These are phyloP conservation scores for Trichoderma atrobrunneum DNA, from an alignment of 2,329 filamentous ascomycete genomes.

Conservation along the genomic window DNA sequence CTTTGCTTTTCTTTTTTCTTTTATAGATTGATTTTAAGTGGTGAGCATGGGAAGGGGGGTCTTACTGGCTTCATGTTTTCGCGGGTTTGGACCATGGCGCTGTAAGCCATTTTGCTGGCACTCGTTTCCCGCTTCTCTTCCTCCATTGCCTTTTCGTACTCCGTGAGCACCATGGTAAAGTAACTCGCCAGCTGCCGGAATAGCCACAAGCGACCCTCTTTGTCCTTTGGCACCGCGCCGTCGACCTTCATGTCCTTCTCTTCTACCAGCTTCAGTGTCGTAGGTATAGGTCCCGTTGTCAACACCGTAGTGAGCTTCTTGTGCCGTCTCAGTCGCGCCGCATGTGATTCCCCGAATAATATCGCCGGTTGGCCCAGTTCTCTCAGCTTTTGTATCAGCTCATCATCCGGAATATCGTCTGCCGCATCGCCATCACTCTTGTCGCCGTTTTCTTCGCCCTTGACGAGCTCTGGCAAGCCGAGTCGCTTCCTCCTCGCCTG, in stretches of 20 bases:
- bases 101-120: constrained; percentile 76
- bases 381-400: constrained; percentile 66
- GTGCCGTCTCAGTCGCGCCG: constrained; percentile 67
- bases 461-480: constrained; percentile 71
- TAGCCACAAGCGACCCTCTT: constrained; percentile 65
- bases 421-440: constrained; percentile 44
- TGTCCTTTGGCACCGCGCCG: constrained; percentile 59
- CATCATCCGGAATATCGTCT: constrained; percentile 68
- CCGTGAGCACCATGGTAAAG: constrained; percentile 90
- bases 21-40: background rate
- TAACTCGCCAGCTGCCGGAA: constrained; percentile 89
- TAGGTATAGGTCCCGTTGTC: constrained; percentile 79
- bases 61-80: constrained; percentile 78
- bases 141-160: constrained; percentile 80
- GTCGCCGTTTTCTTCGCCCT: constrained; percentile 34
- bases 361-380: constrained; percentile 68
- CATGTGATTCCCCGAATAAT: constrained; percentile 80
- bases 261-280: constrained; percentile 72
- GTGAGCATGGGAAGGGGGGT: background rate
- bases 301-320: constrained; percentile 60
- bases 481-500: constrained; percentile 68
- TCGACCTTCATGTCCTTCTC: constrained; percentile 88
- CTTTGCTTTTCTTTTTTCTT: background rate
- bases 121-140: constrained; percentile 62
- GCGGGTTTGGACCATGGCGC: constrained; percentile 80